A percentile compares a stretch with the other conserved stretches of the same genome.
phyloP scores from a whole-genome alignment of 2,329 filamentous ascomycete species.

The Sporothrix sp. region DNA sequence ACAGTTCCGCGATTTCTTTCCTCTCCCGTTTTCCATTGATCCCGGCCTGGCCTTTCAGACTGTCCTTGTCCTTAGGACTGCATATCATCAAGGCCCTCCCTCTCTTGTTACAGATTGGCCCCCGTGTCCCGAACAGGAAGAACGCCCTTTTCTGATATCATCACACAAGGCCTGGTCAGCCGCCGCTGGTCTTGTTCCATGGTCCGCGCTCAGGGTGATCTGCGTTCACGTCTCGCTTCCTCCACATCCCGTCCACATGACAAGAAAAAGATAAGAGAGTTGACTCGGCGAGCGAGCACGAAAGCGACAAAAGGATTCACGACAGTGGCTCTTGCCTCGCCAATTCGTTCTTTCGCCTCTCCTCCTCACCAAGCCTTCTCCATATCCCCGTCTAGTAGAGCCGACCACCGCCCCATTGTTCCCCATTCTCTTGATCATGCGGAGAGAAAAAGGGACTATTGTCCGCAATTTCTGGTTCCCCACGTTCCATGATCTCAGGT shows the following conservation, averaged over 20 bases:
- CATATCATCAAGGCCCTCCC: too few relatives aligned
- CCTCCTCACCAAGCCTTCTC: not conserved
- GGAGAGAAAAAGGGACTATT: not conserved
- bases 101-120: slow-evolving; percentile 1
- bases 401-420: not conserved
- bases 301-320: too few relatives aligned
- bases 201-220: too few relatives aligned
- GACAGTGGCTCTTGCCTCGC: too few relatives aligned
- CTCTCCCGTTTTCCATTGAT: too few relatives aligned
- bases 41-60: too few relatives aligned
- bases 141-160: not conserved
- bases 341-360: not conserved
- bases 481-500: slow-evolving; percentile 7
- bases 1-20: too few relatives aligned
- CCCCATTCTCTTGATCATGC: slow-evolving; percentile 6
- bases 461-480: not conserved
- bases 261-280: not conserved
- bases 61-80: too few relatives aligned
- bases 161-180: too few relatives aligned
- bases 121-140: not conserved
- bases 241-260: not conserved
- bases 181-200: too few relatives aligned
- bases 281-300: too few relatives aligned
- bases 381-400: not conserved
- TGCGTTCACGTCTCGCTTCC: too few relatives aligned